phyloP scores from a whole-genome alignment of 1,284 basidiomycete species.

The Pseudozyma thailandica region DNA sequence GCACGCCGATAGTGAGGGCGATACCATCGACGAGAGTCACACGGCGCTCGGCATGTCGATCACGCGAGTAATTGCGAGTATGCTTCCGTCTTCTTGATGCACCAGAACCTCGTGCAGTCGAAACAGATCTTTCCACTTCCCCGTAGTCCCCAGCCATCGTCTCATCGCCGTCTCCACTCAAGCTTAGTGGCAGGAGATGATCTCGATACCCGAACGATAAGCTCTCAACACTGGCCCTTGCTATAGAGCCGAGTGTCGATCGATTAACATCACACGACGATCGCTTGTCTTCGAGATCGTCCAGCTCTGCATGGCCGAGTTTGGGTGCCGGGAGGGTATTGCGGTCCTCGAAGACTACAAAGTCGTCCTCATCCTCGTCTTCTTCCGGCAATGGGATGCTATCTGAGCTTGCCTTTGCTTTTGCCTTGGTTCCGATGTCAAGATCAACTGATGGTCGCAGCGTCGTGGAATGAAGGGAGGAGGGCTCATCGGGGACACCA shows the following conservation, averaged over 20 bases:
- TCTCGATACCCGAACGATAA: constrained; percentile 57
- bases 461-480: constrained; percentile 31
- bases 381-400: constrained; percentile 37
- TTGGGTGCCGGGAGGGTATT: constrained; percentile 33
- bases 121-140: constrained; percentile 40
- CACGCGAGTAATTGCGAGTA: constrained; percentile 19
- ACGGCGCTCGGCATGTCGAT: constrained; percentile 15
- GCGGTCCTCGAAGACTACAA: constrained; percentile 52
- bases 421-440: background rate
- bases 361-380: constrained; percentile 54
- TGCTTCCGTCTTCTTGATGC: constrained; percentile 17
- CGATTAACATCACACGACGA: background rate
- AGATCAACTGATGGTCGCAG: constrained; percentile 25
- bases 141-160: constrained; percentile 51
- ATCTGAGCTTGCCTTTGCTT: constrained; percentile 31
- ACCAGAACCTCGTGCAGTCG: constrained; percentile 8
- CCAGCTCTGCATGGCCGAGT: constrained; percentile 16
- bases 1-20: constrained; percentile 63
- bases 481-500: constrained; percentile 47
- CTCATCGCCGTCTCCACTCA: constrained; percentile 52
- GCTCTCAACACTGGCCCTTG: constrained; percentile 49
- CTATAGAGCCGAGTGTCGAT: constrained; percentile 12
- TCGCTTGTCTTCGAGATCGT: constrained; percentile 12
- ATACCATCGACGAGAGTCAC: constrained; percentile 47
- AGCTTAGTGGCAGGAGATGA: constrained; percentile 53